Evolutionary conservation across 495 filamentous ascomycete genomes (phyloP).

Genomic region (Xylaria sp.): DNA sequence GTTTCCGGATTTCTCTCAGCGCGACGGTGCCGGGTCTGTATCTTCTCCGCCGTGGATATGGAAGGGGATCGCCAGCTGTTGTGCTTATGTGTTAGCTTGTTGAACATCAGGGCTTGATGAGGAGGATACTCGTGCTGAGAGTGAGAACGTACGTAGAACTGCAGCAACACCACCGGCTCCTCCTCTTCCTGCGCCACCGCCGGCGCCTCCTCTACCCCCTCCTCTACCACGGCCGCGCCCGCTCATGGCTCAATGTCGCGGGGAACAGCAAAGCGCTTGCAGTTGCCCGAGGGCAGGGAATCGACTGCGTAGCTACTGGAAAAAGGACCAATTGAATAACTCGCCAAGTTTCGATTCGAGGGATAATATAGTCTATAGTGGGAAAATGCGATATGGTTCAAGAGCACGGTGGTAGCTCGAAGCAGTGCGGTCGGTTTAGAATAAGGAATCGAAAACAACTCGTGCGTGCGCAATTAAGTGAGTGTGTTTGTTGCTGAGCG

Average conservation of each 20-base stretch:
- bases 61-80: conserved; percentile 75
- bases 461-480: neutral
- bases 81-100: neutral
- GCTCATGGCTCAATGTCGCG: conserved; percentile 30
- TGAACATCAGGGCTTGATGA: neutral
- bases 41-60: conserved; percentile 65
- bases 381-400: neutral
- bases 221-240: conserved; percentile 25
- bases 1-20: conserved; percentile 82
- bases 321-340: neutral
- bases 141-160: conserved; percentile 35
- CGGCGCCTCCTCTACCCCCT: conserved; percentile 20
- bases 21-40: conserved; percentile 88
- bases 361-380: neutral
- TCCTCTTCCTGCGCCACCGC: conserved; percentile 15
- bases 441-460: neutral
- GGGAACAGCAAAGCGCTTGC: conserved; percentile 11
- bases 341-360: neutral
- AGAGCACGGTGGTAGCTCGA: neutral
- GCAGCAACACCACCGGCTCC: conserved; percentile 3
- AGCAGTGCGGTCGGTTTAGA: neutral
- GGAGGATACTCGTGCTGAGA: neutral
- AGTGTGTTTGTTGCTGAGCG: conserved; percentile 10
- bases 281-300: conserved; percentile 29
- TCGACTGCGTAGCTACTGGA: conserved; percentile 13